phyloP scores from a whole-genome alignment of 108 stramenopile genomes.

The Stephanodiscus minutulus region DNA sequence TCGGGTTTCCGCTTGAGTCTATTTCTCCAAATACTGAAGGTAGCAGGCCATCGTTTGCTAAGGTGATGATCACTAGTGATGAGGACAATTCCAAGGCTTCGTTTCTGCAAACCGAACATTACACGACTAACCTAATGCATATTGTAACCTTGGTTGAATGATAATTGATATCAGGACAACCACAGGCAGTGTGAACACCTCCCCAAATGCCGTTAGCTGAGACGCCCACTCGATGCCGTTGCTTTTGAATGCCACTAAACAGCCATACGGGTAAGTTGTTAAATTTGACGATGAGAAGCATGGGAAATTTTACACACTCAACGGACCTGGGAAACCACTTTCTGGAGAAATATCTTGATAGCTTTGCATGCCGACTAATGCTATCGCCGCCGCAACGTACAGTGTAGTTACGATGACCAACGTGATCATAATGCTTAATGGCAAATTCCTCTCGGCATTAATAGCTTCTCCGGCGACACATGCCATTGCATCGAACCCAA shows the following conservation, averaged over 20 bases:
- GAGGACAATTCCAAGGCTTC: not conserved
- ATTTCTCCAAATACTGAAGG: conserved; percentile 73
- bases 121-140: conserved; percentile 42
- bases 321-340: conserved; percentile 51
- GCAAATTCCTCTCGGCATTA: conserved; percentile 78
- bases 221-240: conserved; percentile 48
- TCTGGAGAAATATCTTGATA: conserved; percentile 54
- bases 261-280: not conserved
- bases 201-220: conserved; percentile 65
- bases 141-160: conserved; percentile 89
- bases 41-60: conserved; percentile 88
- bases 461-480: conserved; percentile 86
- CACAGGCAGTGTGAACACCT: conserved; percentile 87
- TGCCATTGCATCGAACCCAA: conserved; percentile 92
- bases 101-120: not conserved
- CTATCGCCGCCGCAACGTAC: conserved; percentile 74
- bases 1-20: conserved; percentile 69
- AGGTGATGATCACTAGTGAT: conserved; percentile 14
- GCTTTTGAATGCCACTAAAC: conserved; percentile 31
- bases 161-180: conserved; percentile 89
- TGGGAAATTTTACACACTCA: not conserved
- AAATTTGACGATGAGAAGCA: not conserved
- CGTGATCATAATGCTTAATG: conserved; percentile 76
- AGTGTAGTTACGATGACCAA: conserved; percentile 69
- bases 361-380: conserved; percentile 83